Conservation (phyloP, 2,329 filamentous ascomycete genomes). For the Fusarium newnesense region DNA sequence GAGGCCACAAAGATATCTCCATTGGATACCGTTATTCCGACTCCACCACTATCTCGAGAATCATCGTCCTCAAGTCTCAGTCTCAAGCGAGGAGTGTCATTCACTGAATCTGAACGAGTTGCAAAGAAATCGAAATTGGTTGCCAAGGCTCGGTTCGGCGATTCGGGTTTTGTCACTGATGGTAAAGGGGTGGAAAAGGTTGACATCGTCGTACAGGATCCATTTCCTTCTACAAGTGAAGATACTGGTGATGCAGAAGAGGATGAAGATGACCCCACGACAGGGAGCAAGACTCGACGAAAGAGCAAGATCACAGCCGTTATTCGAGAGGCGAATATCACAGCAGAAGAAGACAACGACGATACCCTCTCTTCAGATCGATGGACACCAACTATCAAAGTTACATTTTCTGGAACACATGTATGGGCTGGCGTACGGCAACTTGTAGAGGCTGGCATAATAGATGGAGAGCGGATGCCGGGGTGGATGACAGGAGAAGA, state of each 20-base stretch:
- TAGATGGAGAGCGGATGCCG: constrained; percentile 83
- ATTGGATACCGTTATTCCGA: constrained; percentile 62
- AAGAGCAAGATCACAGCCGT: constrained; percentile 51
- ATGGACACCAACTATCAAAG: constrained; percentile 57
- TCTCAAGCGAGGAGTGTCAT: constrained; percentile 43
- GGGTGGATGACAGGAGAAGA: constrained; percentile 93
- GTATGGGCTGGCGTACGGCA: constrained; percentile 84
- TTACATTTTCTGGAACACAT: constrained; percentile 80
- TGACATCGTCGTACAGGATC: constrained; percentile 68
- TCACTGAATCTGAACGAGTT: constrained; percentile 47
- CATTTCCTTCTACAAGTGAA: constrained; percentile 55
- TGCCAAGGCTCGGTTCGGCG: constrained; percentile 77
- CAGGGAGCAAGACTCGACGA: constrained; percentile 28
- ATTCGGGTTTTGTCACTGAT: constrained; percentile 64
- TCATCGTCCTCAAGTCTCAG: constrained; percentile 43
- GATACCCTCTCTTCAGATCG: constrained; percentile 38
- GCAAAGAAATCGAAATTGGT: constrained; percentile 69
- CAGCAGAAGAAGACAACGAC: constrained; percentile 39
- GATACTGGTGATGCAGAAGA: constrained; percentile 40
- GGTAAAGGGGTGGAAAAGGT: constrained; percentile 70
- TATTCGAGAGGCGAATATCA: constrained; percentile 45
- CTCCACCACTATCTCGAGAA: constrained; percentile 55
- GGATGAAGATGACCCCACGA: constrained; percentile 16
- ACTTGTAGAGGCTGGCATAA: constrained; percentile 78
- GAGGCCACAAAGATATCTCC: constrained; percentile 66